Conservation (phyloP, 2,329 filamentous ascomycete genomes). For the Alternaria burnsii region DNA sequence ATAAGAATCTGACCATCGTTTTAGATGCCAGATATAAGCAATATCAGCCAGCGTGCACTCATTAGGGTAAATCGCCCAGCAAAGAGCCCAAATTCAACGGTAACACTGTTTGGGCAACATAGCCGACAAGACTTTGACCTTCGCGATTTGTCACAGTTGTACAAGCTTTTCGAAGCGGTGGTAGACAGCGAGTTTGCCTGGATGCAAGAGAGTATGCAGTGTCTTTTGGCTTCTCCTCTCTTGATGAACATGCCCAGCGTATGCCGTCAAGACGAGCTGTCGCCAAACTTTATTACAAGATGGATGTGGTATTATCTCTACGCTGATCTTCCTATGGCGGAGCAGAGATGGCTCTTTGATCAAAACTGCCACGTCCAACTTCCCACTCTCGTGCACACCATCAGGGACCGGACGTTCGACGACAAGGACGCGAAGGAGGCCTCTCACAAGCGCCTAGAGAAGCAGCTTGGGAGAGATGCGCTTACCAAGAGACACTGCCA, state of each 20-base stretch:
- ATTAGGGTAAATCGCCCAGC: too few species aligned
- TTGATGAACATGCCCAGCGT: background rate
- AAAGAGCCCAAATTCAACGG: background rate
- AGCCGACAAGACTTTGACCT: background rate
- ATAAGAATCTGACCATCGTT: background rate
- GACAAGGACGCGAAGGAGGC: background rate
- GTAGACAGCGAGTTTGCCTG: constrained; percentile 2
- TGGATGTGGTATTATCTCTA: background rate
- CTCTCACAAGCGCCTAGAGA: background rate
- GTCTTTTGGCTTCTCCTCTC: background rate
- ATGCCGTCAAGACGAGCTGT: background rate
- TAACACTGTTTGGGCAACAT: background rate
- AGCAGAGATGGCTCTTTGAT: background rate
- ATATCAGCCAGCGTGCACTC: background rate
- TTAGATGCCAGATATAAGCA: background rate
- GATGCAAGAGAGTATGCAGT: background rate
- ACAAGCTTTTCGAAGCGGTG: background rate
- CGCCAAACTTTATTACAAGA: background rate
- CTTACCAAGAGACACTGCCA: background rate
- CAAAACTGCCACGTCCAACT: background rate
- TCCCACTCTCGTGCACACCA: background rate
- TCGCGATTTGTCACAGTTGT: background rate
- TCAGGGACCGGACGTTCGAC: background rate
- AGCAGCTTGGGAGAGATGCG: background rate
- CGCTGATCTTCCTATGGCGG: background rate